These are phyloP conservation scores for Aspergillus costaricaensis DNA, from an alignment of 2,329 filamentous ascomycete genomes.

Conservation along the genomic window DNA sequence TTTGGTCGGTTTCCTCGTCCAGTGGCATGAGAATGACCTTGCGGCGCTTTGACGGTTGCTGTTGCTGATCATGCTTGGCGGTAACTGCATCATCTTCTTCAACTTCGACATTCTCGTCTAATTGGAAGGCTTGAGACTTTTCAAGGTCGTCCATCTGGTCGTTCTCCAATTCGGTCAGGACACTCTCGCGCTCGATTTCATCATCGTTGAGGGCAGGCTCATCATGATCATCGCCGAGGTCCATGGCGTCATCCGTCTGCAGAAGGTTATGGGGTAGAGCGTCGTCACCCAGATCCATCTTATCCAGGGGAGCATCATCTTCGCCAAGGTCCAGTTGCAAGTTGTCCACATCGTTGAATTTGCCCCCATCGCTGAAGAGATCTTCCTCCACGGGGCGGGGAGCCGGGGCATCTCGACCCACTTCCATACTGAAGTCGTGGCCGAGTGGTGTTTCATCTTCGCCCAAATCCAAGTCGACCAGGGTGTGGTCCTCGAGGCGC, in stretches of 20 bases:
- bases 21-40: conserved; percentile 69
- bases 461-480: conserved; percentile 72
- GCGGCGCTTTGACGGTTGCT: conserved; percentile 70
- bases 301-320: conserved; percentile 47
- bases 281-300: conserved; percentile 39
- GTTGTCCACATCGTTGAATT: conserved; percentile 58
- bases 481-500: conserved; percentile 66
- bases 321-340: conserved; percentile 51
- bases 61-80: conserved; percentile 60
- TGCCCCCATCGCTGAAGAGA: conserved; percentile 62
- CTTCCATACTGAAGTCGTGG: conserved; percentile 72
- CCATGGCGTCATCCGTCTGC: conserved; percentile 57
- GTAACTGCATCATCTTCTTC: conserved; percentile 52
- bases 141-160: conserved; percentile 53
- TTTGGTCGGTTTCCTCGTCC: conserved; percentile 79
- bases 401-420: conserved; percentile 80
- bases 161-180: conserved; percentile 69
- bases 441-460: conserved; percentile 67
- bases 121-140: conserved; percentile 44
- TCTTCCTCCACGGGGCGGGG: conserved; percentile 61
- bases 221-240: conserved; percentile 48
- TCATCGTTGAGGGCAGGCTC: conserved; percentile 54
- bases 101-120: conserved; percentile 50
- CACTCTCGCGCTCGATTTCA: conserved; percentile 64
- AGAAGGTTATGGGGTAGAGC: conserved; percentile 55